Evolutionary conservation across 345 rosid species (phyloP).

Genomic region (Cardamine resedifolia): DNA sequence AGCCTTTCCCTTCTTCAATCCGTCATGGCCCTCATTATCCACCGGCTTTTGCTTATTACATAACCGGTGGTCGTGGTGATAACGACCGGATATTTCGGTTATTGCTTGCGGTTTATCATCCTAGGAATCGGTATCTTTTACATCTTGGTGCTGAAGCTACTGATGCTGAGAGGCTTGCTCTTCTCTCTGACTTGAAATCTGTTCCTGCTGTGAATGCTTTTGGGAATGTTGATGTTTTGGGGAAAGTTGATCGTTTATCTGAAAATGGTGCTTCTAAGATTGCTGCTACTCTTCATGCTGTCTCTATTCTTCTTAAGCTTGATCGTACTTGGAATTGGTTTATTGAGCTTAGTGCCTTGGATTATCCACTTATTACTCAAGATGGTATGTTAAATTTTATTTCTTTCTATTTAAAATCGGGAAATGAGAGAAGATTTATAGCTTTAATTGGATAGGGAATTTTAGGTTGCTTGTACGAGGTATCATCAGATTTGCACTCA

Average conservation of each 20-base stretch:
- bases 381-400: slow-evolving; percentile 57
- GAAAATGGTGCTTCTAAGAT: slow-evolving; percentile 75
- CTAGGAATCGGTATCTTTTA: slow-evolving; percentile 84
- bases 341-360: slow-evolving; percentile 74
- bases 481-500: not conserved
- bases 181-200: slow-evolving; percentile 58
- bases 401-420: not conserved
- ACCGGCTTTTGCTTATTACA: slow-evolving; percentile 89
- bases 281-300: slow-evolving; percentile 74
- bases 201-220: slow-evolving; percentile 71
- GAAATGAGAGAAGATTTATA: not conserved
- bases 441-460: not conserved
- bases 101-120: slow-evolving; percentile 89
- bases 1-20: slow-evolving; percentile 62
- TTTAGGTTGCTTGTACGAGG: not conserved
- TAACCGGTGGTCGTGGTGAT: slow-evolving; percentile 77
- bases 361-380: slow-evolving; percentile 92
- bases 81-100: slow-evolving; percentile 72
- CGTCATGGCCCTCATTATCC: slow-evolving; percentile 82
- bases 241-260: slow-evolving; percentile 67
- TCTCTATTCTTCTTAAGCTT: slow-evolving; percentile 70
- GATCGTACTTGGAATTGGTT: slow-evolving; percentile 93
- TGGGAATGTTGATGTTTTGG: slow-evolving; percentile 91
- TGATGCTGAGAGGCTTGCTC: slow-evolving; percentile 62
- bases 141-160: slow-evolving; percentile 83